These are phyloP conservation scores for Peterozyma toletana DNA, from an alignment of 805 yeast genomes.

Conservation along the genomic window DNA sequence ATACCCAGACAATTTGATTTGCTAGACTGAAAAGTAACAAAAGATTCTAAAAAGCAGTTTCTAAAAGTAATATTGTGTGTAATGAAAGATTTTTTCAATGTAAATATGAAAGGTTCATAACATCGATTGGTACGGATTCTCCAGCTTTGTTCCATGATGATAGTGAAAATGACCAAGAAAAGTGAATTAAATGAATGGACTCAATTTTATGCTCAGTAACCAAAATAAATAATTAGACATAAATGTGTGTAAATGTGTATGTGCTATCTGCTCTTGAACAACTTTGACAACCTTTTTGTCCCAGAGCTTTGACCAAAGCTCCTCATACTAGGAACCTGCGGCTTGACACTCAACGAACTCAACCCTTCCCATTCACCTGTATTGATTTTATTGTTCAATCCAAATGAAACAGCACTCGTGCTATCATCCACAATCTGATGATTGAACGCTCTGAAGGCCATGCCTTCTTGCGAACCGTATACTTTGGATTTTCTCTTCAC, in stretches of 20 bases:
- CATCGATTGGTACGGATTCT: no score
- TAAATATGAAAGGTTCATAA: no score
- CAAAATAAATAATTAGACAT: neutral
- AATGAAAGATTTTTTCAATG: no score
- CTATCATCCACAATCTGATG: neutral
- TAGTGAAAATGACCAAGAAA: no score
- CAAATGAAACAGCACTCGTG: neutral
- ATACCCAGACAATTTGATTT: no score
- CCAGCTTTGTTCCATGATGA: no score
- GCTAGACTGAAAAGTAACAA: no score
- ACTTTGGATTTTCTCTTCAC: constrained; percentile 19
- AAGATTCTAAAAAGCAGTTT: no score
- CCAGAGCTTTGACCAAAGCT: constrained; percentile 1
- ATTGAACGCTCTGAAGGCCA: constrained; percentile 23
- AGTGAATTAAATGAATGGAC: no score
- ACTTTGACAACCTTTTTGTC: constrained; percentile 14
- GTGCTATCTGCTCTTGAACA: constrained; percentile 19
- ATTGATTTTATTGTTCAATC: no score
- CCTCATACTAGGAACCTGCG: constrained; percentile 7
- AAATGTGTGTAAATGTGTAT: neutral
- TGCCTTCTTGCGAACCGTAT: constrained; percentile 27
- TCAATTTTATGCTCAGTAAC: neutral
- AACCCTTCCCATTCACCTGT: constrained; percentile 6
- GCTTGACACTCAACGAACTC: constrained; percentile 2
- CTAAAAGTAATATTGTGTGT: no score